Evolutionary conservation across 371 early-diverging fungal genomes (phyloP).

Genomic region (Parasitella parasitica): DNA sequence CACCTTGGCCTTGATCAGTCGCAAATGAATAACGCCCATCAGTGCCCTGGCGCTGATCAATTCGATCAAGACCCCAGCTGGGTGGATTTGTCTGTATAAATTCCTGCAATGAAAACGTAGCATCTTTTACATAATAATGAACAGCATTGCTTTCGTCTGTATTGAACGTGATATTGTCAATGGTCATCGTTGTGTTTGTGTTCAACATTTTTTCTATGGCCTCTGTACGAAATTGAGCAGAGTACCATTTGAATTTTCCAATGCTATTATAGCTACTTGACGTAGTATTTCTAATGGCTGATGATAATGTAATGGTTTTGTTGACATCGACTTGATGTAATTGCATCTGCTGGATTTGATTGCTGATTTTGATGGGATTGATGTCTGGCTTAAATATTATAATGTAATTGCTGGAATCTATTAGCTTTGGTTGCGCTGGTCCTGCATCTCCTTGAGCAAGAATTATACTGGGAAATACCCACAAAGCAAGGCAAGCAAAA

Average conservation of each 20-base stretch:
- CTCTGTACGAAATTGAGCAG: slow-evolving; percentile 29
- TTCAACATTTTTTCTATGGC: slow-evolving; percentile 23
- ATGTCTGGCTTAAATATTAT: slow-evolving; percentile 36
- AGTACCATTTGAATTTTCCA: slow-evolving; percentile 44
- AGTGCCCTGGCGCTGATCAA: slow-evolving; percentile 42
- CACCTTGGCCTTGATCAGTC: slow-evolving; percentile 29
- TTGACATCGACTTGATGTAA: slow-evolving; percentile 7
- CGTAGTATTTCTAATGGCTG: background rate
- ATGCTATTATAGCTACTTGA: slow-evolving; percentile 24
- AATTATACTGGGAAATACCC: background rate
- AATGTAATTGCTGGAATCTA: slow-evolving; percentile 31
- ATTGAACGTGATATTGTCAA: background rate
- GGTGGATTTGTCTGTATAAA: slow-evolving; percentile 43
- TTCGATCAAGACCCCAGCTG: slow-evolving; percentile 50
- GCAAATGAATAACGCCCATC: slow-evolving; percentile 39
- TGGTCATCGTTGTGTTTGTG: background rate
- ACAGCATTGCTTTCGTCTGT: slow-evolving; percentile 12
- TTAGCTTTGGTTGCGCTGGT: slow-evolving; percentile 14
- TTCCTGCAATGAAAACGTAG: slow-evolving; percentile 38
- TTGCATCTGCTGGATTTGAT: slow-evolving; percentile 31
- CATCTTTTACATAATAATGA: slow-evolving; percentile 46
- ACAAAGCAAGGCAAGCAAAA: background rate
- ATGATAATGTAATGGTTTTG: background rate
- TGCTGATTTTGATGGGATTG: slow-evolving; percentile 16
- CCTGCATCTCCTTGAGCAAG: slow-evolving; percentile 2